phyloP scores from a whole-genome alignment of 306 rosid genomes.

The Arachis stenosperma region DNA sequence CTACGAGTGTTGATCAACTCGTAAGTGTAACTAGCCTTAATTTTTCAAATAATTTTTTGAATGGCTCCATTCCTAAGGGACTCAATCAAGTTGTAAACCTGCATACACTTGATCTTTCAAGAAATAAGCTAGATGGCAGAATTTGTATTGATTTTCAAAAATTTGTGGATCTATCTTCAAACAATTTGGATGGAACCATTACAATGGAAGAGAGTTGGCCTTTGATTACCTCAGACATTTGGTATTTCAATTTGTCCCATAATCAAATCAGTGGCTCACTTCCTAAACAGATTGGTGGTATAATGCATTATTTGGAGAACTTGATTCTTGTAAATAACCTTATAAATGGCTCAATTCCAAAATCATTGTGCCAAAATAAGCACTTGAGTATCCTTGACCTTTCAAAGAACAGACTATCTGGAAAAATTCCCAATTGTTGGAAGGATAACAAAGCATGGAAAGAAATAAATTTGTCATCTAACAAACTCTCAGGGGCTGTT shows the following conservation, averaged over 20 bases:
- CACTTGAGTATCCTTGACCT: background rate
- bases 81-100: background rate
- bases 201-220: background rate
- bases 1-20: background rate
- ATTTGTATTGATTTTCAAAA: background rate
- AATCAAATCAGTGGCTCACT: constrained; percentile 30
- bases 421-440: constrained; percentile 25
- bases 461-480: constrained; percentile 10
- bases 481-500: background rate
- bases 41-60: background rate
- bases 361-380: background rate
- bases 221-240: background rate
- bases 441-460: background rate
- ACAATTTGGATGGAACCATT: background rate
- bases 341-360: constrained; percentile 12
- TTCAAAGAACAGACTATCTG: constrained; percentile 8
- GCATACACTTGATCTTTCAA: background rate
- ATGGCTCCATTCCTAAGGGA: background rate
- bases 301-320: background rate
- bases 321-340: background rate
- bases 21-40: fast-evolving
- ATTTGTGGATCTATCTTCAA: background rate
- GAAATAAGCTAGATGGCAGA: background rate
- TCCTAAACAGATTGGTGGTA: constrained; percentile 25
- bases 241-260: background rate